Conservation (phyloP, 1,284 basidiomycete genomes). For the Inonotus obliquus region DNA sequence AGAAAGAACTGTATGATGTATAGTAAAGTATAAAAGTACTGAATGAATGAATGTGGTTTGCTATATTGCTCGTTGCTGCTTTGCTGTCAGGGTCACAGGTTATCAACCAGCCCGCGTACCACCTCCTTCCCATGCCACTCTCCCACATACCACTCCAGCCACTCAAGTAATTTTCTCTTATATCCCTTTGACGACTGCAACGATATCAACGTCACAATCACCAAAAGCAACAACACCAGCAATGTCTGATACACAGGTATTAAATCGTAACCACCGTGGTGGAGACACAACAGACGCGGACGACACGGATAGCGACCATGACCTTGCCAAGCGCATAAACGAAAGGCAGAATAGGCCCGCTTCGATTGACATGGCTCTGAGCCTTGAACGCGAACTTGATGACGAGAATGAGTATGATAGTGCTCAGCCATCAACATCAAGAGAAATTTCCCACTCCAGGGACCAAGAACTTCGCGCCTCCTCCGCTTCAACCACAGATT, state of each 20-base stretch:
- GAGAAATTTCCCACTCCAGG: background rate
- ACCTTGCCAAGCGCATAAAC: conserved; percentile 8
- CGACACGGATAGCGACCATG: background rate
- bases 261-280: background rate
- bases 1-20: background rate
- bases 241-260: background rate
- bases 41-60: background rate
- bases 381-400: conserved; percentile 67
- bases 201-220: background rate
- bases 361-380: conserved; percentile 73
- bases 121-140: background rate
- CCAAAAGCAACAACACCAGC: background rate
- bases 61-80: background rate
- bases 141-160: background rate
- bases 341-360: conserved; percentile 37
- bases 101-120: background rate
- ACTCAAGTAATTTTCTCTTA: background rate
- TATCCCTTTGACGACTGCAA: background rate
- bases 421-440: background rate
- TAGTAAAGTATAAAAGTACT: background rate
- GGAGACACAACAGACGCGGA: background rate
- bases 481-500: background rate
- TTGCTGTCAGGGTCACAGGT: background rate
- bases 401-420: conserved; percentile 16
- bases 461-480: background rate